Percentiles rank a stretch among this genome's conserved stretches.
These are phyloP conservation scores for Penicillium fimorum DNA, from an alignment of 495 filamentous ascomycete genomes.

Conservation along the genomic window DNA sequence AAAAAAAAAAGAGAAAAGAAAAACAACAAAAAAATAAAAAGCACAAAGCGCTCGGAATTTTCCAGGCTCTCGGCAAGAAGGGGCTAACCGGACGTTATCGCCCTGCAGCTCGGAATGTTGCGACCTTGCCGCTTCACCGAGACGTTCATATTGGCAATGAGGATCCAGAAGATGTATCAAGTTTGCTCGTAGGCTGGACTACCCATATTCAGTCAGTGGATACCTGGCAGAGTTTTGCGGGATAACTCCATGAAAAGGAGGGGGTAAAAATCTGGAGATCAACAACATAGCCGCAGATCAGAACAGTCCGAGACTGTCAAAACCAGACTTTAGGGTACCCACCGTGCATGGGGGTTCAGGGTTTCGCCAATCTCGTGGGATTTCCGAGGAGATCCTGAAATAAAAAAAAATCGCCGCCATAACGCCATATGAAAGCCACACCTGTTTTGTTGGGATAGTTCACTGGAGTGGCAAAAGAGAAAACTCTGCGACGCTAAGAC, in stretches of 20 bases:
- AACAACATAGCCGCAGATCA: constrained; percentile 17
- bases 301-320: constrained; percentile 11
- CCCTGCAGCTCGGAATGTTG: constrained; percentile 22
- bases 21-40: neutral
- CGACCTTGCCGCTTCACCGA: constrained; percentile 21
- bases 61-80: constrained; percentile 9
- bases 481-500: constrained; percentile 7
- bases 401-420: neutral
- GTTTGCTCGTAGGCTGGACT: neutral
- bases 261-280: constrained; percentile 17
- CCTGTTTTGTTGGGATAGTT: constrained; percentile 12
- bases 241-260: constrained; percentile 5
- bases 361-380: constrained; percentile 16
- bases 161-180: constrained; percentile 2
- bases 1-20: neutral
- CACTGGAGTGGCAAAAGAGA: constrained; percentile 10
- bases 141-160: constrained; percentile 7
- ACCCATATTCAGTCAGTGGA: neutral
- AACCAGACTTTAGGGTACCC: constrained; percentile 14
- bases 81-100: constrained; percentile 27
- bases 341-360: neutral
- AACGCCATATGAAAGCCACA: constrained; percentile 8
- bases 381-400: neutral
- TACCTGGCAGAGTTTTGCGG: neutral
- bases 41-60: constrained; percentile 14